These are phyloP conservation scores for Cadophora malorum DNA, from an alignment of 2,329 filamentous ascomycete species.

Conservation along the genomic window DNA sequence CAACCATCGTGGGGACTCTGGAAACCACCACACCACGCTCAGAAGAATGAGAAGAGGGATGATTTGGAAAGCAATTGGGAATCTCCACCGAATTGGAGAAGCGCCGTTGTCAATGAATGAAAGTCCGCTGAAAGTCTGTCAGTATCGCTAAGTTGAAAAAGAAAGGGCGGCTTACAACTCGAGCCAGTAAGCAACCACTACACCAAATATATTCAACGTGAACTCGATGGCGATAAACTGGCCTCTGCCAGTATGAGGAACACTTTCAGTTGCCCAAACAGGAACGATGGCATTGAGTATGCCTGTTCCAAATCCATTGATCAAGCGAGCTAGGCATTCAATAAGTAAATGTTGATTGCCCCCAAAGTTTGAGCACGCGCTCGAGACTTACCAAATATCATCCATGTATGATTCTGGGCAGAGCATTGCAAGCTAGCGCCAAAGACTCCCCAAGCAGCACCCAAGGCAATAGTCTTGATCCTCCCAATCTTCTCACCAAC, in stretches of 20 bases:
- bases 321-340: constrained; percentile 48
- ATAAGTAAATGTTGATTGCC: constrained; percentile 8
- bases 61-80: constrained; percentile 48
- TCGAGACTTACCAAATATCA: constrained; percentile 64
- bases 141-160: constrained; percentile 14
- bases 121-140: constrained; percentile 51
- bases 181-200: constrained; percentile 68
- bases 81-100: constrained; percentile 58
- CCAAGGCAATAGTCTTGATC: constrained; percentile 67
- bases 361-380: background rate
- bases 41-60: constrained; percentile 46
- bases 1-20: constrained; percentile 49
- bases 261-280: constrained; percentile 52
- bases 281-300: constrained; percentile 51
- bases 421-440: constrained; percentile 70
- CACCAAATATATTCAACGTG: constrained; percentile 74
- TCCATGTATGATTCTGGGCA: constrained; percentile 71
- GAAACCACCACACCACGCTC: constrained; percentile 46
- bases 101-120: constrained; percentile 65
- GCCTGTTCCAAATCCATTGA: constrained; percentile 50
- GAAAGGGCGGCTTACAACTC: constrained; percentile 42
- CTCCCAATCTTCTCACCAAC: constrained; percentile 67
- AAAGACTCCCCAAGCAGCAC: constrained; percentile 61
- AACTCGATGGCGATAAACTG: constrained; percentile 76
- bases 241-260: constrained; percentile 70